A percentile compares a stretch with the other conserved stretches of the same genome.
Conservation (phyloP, 441 rosid species). For the Gossypium gossypioides region DNA sequence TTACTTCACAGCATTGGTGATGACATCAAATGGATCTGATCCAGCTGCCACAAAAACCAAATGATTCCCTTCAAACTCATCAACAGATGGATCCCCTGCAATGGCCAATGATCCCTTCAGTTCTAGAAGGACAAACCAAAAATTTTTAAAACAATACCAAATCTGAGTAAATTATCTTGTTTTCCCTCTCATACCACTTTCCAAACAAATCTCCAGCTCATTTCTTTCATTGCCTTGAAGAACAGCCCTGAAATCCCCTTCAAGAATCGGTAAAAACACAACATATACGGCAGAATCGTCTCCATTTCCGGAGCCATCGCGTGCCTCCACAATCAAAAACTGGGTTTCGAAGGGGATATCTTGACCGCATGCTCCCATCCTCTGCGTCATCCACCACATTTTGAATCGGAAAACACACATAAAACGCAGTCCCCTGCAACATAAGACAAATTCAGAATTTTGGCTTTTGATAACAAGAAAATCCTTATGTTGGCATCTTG, state of each 20-base stretch:
- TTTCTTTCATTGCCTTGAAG: conserved; percentile 48
- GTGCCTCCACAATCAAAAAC: conserved; percentile 42
- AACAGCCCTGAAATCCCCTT: conserved; percentile 61
- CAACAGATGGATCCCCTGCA: conserved; percentile 43
- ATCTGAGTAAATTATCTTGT: neutral
- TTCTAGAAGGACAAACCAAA: neutral
- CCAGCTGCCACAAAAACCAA: conserved; percentile 54
- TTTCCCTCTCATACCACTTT: conserved; percentile 39
- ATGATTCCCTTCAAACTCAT: conserved; percentile 44
- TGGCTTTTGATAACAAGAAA: neutral
- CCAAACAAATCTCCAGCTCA: conserved; percentile 58
- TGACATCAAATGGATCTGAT: conserved; percentile 46
- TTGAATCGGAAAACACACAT: conserved; percentile 61
- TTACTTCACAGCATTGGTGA: conserved; percentile 55
- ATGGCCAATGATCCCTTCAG: neutral
- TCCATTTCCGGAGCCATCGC: conserved; percentile 25
- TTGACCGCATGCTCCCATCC: conserved; percentile 45
- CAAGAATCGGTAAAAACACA: conserved; percentile 49
- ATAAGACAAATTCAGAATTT: neutral
- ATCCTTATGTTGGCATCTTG: neutral
- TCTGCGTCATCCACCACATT: conserved; percentile 72
- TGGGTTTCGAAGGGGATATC: conserved; percentile 61
- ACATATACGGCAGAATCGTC: conserved; percentile 28
- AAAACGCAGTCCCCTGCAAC: conserved; percentile 48
- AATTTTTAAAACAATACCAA: neutral